Percentiles rank a stretch among this genome's conserved stretches.
Conservation (phyloP, 1,139 yeast species). For the Arxiozyma slooffiae region DNA sequence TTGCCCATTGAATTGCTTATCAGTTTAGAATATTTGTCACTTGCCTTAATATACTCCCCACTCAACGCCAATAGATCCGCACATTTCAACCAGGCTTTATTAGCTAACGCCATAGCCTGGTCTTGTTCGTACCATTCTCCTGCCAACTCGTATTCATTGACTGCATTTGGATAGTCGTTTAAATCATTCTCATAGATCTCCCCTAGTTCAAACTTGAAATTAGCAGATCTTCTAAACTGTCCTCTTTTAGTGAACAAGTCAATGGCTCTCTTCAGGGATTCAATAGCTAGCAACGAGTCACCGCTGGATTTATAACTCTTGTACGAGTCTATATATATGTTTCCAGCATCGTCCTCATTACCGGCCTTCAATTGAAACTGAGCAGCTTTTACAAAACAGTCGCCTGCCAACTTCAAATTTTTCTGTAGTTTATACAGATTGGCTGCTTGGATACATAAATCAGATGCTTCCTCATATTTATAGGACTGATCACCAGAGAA, state of each 20-base stretch:
- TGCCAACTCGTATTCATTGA: constrained; percentile 77
- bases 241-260: constrained; percentile 81
- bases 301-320: constrained; percentile 69
- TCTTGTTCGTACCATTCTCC: constrained; percentile 95
- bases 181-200: constrained; percentile 70
- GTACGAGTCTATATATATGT: constrained; percentile 81
- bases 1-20: constrained; percentile 70
- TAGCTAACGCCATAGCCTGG: constrained; percentile 83
- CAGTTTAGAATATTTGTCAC: constrained; percentile 63
- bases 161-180: constrained; percentile 58
- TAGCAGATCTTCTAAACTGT: constrained; percentile 93
- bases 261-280: constrained; percentile 66
- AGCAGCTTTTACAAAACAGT: constrained; percentile 79
- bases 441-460: constrained; percentile 82
- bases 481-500: constrained; percentile 60
- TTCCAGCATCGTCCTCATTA: constrained; percentile 85
- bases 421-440: constrained; percentile 71
- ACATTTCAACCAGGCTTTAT: constrained; percentile 77
- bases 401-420: constrained; percentile 63
- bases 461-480: constrained; percentile 85
- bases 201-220: constrained; percentile 83
- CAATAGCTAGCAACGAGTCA: constrained; percentile 68
- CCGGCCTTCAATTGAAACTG: constrained; percentile 64
- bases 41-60: constrained; percentile 64
- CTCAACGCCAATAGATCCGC: constrained; percentile 81